These are phyloP conservation scores for Colletotrichum lupini DNA, from an alignment of 2,329 filamentous ascomycete genomes.

Conservation along the genomic window DNA sequence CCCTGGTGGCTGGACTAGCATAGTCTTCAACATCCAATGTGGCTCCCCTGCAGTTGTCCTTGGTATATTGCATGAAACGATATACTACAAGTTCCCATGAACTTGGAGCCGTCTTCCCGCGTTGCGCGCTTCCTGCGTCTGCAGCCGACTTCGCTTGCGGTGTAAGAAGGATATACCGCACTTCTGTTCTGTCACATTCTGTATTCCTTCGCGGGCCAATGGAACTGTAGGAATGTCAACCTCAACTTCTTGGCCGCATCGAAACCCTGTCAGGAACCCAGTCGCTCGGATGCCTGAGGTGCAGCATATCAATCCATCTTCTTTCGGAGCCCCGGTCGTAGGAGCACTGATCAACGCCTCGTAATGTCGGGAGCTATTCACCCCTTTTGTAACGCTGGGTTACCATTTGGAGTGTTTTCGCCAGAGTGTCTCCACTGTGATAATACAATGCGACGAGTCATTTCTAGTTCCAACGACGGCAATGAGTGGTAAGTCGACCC, in stretches of 20 bases:
- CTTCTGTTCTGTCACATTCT: neutral
- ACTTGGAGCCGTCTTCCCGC: neutral
- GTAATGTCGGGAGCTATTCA: neutral
- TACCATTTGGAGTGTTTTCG: neutral
- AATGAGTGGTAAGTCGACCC: neutral
- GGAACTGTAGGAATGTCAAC: neutral
- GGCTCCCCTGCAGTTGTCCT: neutral
- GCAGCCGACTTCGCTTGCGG: no score
- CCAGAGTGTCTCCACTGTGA: neutral
- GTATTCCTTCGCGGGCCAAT: neutral
- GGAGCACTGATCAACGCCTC: neutral
- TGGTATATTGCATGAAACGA: neutral
- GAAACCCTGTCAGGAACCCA: neutral
- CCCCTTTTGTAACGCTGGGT: no score
- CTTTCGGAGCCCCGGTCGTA: neutral
- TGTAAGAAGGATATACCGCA: neutral
- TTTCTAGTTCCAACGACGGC: neutral
- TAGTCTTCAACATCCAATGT: neutral
- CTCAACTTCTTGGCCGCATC: neutral
- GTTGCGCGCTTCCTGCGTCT: neutral
- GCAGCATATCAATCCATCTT: neutral
- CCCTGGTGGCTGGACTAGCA: neutral
- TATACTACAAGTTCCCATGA: neutral
- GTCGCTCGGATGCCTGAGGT: neutral
- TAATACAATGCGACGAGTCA: slow-evolving; percentile 10